These are phyloP conservation scores for Amylostereum areolatum DNA, from an alignment of 1,284 basidiomycete species.

Conservation along the genomic window DNA sequence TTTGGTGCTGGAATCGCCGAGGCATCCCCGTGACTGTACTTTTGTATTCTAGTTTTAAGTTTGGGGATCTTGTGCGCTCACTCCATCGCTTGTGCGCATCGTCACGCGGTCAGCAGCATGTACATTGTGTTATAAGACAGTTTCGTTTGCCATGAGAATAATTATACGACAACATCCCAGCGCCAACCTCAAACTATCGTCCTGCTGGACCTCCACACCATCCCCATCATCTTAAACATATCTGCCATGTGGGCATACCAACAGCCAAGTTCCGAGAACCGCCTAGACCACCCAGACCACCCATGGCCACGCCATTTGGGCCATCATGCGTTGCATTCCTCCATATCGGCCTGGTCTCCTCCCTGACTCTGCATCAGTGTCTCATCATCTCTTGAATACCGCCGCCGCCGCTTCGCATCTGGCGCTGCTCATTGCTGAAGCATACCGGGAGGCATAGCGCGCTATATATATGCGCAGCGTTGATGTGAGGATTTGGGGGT, in stretches of 20 bases:
- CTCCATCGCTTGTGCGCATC: too few species aligned
- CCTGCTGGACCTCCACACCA: constrained; percentile 36
- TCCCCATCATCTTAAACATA: constrained; percentile 84
- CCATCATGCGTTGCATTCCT: constrained; percentile 91
- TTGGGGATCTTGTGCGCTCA: neutral
- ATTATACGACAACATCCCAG: too few species aligned
- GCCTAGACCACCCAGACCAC: constrained; percentile 54
- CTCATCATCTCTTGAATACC: constrained; percentile 95
- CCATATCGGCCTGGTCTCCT: constrained; percentile 77
- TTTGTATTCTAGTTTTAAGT: neutral
- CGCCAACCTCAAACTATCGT: too few species aligned
- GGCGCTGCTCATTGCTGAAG: constrained; percentile 78
- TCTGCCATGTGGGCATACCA: constrained; percentile 58
- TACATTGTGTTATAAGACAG: too few species aligned
- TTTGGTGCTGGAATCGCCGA: neutral
- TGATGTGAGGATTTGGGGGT: neutral
- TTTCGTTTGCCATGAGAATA: too few species aligned
- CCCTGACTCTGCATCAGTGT: constrained; percentile 91
- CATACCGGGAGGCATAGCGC: constrained; percentile 86
- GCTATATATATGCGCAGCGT: constrained; percentile 34
- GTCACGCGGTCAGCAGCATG: too few species aligned
- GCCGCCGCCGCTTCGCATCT: constrained; percentile 68
- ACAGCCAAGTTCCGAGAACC: constrained; percentile 47
- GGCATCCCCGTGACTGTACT: neutral
- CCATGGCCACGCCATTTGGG: constrained; percentile 66